A percentile compares a stretch with the other conserved stretches of the same genome.
Evolutionary conservation across 345 rosid genomes (phyloP).

Genomic region (Leavenworthia alabamica): DNA sequence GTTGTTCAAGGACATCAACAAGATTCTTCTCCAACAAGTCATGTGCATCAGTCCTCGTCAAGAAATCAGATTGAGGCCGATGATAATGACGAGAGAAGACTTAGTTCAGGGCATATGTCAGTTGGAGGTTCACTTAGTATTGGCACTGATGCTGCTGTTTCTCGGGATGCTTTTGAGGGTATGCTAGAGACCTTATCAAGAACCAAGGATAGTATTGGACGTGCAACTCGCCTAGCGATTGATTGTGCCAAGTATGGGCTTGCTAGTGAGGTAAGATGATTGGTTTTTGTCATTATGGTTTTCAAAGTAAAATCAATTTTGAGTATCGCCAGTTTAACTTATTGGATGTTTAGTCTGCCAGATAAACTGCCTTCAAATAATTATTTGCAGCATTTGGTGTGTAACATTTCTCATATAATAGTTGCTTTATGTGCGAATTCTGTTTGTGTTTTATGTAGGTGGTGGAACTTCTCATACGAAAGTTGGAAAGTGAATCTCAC

Average conservation of each 20-base stretch:
- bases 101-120: constrained; percentile 57
- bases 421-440: background rate
- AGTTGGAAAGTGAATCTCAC: constrained; percentile 85
- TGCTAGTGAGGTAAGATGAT: constrained; percentile 73
- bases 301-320: background rate
- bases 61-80: constrained; percentile 49
- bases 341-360: background rate
- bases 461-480: constrained; percentile 85
- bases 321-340: background rate
- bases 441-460: constrained; percentile 44
- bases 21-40: constrained; percentile 55
- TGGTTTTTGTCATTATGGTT: constrained; percentile 7
- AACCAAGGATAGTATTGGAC: constrained; percentile 97
- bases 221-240: constrained; percentile 95
- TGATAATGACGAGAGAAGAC: constrained; percentile 67
- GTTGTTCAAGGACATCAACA: constrained; percentile 44
- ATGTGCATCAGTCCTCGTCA: constrained; percentile 40
- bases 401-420: background rate
- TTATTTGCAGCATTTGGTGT: background rate
- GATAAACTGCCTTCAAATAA: background rate
- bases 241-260: constrained; percentile 98
- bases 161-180: constrained; percentile 99
- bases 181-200: constrained; percentile 98
- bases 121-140: constrained; percentile 79
- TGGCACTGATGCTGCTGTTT: constrained; percentile 92